A percentile compares a stretch with the other conserved stretches of the same genome.
Evolutionary conservation across 2,329 filamentous ascomycete genomes (phyloP).

Genomic region (Ambrosiella cleistominuta): DNA sequence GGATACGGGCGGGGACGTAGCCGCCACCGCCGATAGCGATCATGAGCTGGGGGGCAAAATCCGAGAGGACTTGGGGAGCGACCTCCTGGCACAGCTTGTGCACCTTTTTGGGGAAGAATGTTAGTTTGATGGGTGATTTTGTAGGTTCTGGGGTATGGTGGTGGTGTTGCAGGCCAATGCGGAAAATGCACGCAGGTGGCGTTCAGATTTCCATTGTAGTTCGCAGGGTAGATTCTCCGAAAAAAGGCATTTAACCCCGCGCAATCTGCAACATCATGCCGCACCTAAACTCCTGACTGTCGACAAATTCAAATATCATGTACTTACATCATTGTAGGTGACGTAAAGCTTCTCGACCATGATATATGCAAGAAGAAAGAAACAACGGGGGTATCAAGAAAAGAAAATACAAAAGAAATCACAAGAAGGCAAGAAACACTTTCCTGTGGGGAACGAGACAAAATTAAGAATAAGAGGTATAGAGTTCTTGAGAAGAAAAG

Average conservation of each 20-base stretch:
- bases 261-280: no score
- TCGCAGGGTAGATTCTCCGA: no score
- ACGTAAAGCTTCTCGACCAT: conserved; percentile 80
- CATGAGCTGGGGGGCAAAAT: conserved; percentile 87
- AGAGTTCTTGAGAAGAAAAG: no score
- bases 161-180: background rate
- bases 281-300: no score
- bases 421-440: background rate
- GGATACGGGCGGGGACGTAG: conserved; percentile 90
- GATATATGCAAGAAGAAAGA: conserved; percentile 19
- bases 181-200: background rate
- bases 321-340: conserved; percentile 74
- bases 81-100: conserved; percentile 92
- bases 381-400: background rate
- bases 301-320: background rate
- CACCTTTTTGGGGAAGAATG: conserved; percentile 38
- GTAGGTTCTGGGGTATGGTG: background rate
- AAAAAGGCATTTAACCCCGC: no score
- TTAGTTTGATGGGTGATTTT: background rate
- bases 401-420: background rate
- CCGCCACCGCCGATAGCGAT: conserved; percentile 96
- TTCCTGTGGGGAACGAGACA: background rate
- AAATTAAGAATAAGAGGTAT: no score
- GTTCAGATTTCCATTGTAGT: no score
- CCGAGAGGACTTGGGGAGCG: conserved; percentile 61